Evolutionary conservation across 768 basidiomycete genomes (phyloP).

Genomic region (Auricularia sp.): DNA sequence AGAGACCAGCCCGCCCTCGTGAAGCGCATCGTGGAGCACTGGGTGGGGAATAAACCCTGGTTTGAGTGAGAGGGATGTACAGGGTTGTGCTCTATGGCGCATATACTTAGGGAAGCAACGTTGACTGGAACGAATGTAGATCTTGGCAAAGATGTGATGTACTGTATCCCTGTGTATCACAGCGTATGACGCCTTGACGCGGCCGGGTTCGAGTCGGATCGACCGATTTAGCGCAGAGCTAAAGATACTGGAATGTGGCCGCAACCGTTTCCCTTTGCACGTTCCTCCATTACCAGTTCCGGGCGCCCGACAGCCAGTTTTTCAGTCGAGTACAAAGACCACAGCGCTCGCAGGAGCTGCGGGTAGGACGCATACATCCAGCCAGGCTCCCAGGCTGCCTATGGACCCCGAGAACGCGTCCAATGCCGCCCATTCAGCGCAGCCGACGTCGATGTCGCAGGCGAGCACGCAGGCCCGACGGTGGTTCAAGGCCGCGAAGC

Average conservation of each 20-base stretch:
- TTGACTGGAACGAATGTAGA: background rate
- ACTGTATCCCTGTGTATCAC: no score
- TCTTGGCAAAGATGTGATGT: no score
- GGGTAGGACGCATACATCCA: no score
- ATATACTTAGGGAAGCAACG: no score
- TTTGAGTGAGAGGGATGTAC: background rate
- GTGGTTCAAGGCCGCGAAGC: constrained; percentile 1
- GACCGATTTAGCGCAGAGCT: background rate
- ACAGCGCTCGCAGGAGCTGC: background rate
- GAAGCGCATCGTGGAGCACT: constrained; percentile 18
- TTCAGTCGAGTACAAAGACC: background rate
- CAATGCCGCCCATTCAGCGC: background rate
- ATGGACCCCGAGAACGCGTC: background rate
- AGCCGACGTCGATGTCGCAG: no score
- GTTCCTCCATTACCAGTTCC: background rate
- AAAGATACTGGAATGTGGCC: background rate
- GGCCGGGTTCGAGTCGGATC: background rate
- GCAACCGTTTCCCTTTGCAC: background rate
- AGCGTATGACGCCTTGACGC: no score
- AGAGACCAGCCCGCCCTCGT: constrained; percentile 17
- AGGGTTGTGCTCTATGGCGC: no score
- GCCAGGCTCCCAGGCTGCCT: background rate
- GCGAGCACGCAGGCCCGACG: background rate
- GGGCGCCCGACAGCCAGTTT: background rate
- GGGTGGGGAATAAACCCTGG: constrained; percentile 14